Conservation (phyloP, 2,329 filamentous ascomycete genomes). For the Cercospora nicotianae region DNA sequence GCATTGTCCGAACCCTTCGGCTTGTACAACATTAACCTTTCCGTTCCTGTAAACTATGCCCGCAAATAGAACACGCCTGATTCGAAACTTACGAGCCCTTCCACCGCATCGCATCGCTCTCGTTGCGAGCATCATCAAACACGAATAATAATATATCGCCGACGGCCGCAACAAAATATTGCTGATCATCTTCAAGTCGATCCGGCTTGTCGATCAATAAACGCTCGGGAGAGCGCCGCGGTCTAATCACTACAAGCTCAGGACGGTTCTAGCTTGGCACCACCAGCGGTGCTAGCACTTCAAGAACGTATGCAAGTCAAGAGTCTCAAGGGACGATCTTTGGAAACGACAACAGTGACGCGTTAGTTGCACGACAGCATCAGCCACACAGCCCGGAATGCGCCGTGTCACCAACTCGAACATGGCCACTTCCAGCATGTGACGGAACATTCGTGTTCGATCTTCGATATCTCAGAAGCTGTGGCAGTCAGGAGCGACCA, state of each 20-base stretch:
- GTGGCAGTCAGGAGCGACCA: not conserved
- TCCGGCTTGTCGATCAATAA: not conserved
- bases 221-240: not conserved
- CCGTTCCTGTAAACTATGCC: constrained; percentile 1
- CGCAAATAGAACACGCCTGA: not conserved
- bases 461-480: not conserved
- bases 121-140: not conserved
- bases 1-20: not conserved
- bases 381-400: not conserved
- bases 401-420: not conserved
- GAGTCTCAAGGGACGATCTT: not conserved
- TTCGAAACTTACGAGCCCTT: not conserved
- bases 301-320: not conserved
- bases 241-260: not conserved
- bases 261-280: not conserved
- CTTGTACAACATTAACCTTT: constrained; percentile 3
- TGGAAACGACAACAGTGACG: not conserved
- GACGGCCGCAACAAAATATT: not conserved
- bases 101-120: not conserved
- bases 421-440: not conserved
- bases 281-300: not conserved
- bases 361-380: not conserved
- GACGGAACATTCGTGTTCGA: not conserved
- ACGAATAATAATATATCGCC: not conserved
- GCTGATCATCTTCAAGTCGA: not conserved